Conservation (phyloP, 495 filamentous ascomycete species). For the Trichocladium antarcticum region DNA sequence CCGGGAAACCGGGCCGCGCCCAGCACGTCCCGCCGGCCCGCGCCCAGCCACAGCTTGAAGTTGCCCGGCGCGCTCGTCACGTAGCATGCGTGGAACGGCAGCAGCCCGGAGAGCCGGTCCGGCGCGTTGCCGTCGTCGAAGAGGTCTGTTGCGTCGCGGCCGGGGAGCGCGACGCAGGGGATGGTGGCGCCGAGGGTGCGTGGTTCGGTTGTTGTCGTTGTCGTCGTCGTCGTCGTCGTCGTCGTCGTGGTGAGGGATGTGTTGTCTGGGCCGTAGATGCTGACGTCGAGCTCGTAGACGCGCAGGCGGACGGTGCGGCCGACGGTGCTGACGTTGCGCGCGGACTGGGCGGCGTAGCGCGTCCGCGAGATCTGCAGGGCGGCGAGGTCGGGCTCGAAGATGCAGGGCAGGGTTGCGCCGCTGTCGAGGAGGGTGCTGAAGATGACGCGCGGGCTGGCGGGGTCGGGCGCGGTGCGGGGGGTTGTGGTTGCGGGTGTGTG, state of each 20-base stretch:
- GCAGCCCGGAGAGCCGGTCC: constrained; percentile 32
- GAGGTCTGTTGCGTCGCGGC: background rate
- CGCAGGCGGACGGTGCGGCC: constrained; percentile 6
- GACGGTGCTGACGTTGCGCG: constrained; percentile 17
- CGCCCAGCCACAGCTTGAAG: constrained; percentile 31
- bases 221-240: background rate
- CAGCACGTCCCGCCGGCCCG: constrained; percentile 35
- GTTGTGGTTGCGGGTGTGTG: background rate
- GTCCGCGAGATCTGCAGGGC: constrained; percentile 24
- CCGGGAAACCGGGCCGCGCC: constrained; percentile 33
- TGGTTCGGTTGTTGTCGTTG: constrained; percentile 7
- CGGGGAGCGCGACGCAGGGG: constrained; percentile 24
- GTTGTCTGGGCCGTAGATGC: constrained; percentile 13
- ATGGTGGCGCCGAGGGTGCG: constrained; percentile 18
- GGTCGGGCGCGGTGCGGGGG: constrained; percentile 4
- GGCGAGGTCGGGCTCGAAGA: constrained; percentile 28
- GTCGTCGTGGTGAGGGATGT: background rate
- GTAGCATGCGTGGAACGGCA: constrained; percentile 36
- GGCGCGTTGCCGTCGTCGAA: background rate
- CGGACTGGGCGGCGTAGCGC: constrained; percentile 32
- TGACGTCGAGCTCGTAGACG: constrained; percentile 35
- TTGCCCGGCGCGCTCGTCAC: constrained; percentile 30
- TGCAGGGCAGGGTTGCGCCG: constrained; percentile 35
- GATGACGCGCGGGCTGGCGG: constrained; percentile 9
- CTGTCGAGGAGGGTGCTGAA: constrained; percentile 32